Conservation (phyloP, 306 rosid genomes). For the Ceratonia siliqua region DNA sequence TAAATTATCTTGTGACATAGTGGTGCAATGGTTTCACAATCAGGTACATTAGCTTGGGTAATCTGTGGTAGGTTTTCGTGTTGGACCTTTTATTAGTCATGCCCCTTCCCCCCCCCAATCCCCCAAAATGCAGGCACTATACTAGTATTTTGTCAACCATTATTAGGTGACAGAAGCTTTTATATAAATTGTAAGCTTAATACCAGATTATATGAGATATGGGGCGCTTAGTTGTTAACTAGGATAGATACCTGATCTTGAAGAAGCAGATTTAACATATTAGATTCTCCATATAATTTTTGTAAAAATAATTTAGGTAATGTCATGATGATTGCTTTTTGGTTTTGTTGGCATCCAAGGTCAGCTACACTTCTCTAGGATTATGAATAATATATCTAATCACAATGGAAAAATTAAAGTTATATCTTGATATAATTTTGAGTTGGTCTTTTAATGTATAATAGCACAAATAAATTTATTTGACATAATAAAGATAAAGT, state of each 20-base stretch:
- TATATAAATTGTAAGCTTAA: not conserved
- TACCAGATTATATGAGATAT: not conserved
- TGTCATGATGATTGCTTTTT: not conserved
- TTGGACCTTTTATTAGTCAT: conserved; percentile 17
- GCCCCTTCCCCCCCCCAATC: too few species aligned
- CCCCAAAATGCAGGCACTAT: not conserved
- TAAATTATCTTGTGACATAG: conserved; percentile 3
- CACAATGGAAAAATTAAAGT: not conserved
- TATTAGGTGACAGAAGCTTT: not conserved
- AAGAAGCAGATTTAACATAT: conserved; percentile 6
- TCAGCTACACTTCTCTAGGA: not conserved
- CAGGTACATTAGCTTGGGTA: conserved; percentile 7
- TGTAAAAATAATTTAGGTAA: too few species aligned
- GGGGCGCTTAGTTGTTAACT: not conserved
- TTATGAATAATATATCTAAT: not conserved
- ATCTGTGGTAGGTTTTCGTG: not conserved
- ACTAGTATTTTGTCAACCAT: not conserved
- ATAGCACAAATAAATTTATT: not conserved
- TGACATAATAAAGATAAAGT: not conserved
- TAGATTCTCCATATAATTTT: not conserved
- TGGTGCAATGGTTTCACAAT: not conserved
- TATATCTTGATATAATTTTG: not conserved
- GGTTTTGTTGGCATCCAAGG: not conserved
- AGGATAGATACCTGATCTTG: not conserved
- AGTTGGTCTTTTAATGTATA: not conserved